Evolutionary conservation across 768 basidiomycete genomes (phyloP), one percentile per base, ranked within the genome.

Genomic region (Tricholoma furcatifolium): DNA sequence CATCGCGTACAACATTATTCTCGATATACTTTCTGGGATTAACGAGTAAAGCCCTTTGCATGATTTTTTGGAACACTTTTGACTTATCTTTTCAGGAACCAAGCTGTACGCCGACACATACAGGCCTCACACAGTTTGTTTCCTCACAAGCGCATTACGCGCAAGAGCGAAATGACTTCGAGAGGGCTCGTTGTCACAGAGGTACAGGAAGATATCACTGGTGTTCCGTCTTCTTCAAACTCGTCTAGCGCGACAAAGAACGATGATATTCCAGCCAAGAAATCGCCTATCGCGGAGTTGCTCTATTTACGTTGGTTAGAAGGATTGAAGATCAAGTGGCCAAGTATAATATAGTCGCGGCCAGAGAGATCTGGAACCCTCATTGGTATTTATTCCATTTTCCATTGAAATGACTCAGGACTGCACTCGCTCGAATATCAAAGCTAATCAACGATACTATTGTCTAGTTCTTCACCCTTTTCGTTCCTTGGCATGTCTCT

Each of bases 231-330:
- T 8, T 62, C 75, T 30, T 67, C 75, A 14, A 75, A 67, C 49
- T 57, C 74, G 5, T 64, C 62, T 7, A 48, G 63, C 1, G 53
- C 57, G 10, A 39, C 64, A 5, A 73, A 72, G 61, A 59, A 58
- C 39, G 72, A 73, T 20, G 78, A 83, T 27, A 40, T 63, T 2
- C 75, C 78, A 11, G 67, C 75, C 49, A 80, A 83, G 57, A 88
- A 86, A 67, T 94, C 92, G 50, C 93, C 95, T 6, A 93, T 98
- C 24, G 91, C 93, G 18, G 96, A 98, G 67, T 79, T 98, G 58
- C 74, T 98, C n/a, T 98, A 98, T 67, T 87, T 95, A 80, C 84
- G 96, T 44, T 98, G 96, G 95, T 74, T 98, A 21, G 91, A 97
- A 64, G 94, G 94, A 3, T 71, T 97, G 48, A 87, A 84, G 70